Base-by-base conservation (phyloP, 2,329 filamentous ascomycete species). In the Fusarium guadeloupense region DNA sequence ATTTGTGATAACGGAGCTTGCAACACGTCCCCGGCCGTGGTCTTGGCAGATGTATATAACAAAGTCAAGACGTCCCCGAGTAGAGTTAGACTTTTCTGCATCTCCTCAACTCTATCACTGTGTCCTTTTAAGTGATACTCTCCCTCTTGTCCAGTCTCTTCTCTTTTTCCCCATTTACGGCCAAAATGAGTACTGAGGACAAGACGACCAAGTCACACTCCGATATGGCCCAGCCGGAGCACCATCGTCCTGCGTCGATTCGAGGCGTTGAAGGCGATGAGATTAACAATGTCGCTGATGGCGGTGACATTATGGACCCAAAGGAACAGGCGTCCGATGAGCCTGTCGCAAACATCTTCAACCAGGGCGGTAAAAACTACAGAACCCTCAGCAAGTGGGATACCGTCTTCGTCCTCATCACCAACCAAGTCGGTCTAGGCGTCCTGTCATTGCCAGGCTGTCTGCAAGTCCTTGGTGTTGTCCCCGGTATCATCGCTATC, bases 401-500 rank as follows among this genome's bases (percentile, higher is more conserved):
- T 6, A 67, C 68, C 0, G 68, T 70, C 16, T 70, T 71, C 23
- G 67, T 71, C 28, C 58, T 71, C 2, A 54, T 71, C 30, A 71
- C 69, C 9, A 71, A 71, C 54, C 69, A 72, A 35, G 65, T 72
- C 38, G 70, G 67, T 10, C 64, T 73, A 1, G 71, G 71, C 2
- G 72, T 74, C 71, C 87, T 90, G 81, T 89, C 85, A 0, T 88
- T 90, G 59, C 88, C 88, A 1, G 89, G 85, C 72, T 89, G 87
- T 0, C 89, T 90, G 70, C 85, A 86, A 5, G 76, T 88, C 14
- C 79, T 90, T 5, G 88, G 88, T 5, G 77, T 90, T 9, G 83
- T 90, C 4, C 88, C 88, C 0, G 88, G 88, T 4, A 66, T 90
- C 38, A 88, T 90, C 48, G 71, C 89, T 69, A 90, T 88, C n/a